Evolutionary conservation across 148 eudicot genomes (phyloP).

Genomic region (Camellia granthamiana): DNA sequence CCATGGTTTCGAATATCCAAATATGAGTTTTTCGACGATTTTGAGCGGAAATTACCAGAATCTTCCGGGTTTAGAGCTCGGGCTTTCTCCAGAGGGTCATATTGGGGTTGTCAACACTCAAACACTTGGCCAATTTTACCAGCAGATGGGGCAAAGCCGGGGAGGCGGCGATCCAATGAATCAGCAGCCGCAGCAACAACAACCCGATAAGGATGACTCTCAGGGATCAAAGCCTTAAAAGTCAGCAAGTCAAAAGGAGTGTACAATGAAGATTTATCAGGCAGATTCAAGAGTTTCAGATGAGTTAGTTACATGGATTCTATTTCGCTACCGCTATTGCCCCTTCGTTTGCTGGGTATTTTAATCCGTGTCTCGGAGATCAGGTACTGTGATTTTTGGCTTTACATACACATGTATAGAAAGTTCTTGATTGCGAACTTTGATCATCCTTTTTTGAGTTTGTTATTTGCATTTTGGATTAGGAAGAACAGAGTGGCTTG

Average conservation of each 20-base stretch:
- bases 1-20: constrained; percentile 32
- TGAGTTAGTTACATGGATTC: neutral
- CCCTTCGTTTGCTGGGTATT: neutral
- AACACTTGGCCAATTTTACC: constrained; percentile 31
- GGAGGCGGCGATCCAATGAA: constrained; percentile 9
- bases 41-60: constrained; percentile 20
- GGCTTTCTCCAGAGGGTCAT: constrained; percentile 39
- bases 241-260: neutral
- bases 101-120: constrained; percentile 24
- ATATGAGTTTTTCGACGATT: constrained; percentile 16
- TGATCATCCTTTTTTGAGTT: neutral
- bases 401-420: neutral
- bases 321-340: neutral
- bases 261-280: neutral
- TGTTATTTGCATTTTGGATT: constrained; percentile 1
- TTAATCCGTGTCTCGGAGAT: neutral
- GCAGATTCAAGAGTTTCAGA: neutral
- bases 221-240: constrained; percentile 19
- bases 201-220: constrained; percentile 24
- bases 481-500: constrained; percentile 9
- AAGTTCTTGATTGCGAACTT: neutral
- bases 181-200: constrained; percentile 25
- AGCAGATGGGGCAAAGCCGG: constrained; percentile 28
- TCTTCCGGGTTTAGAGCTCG: constrained; percentile 39
- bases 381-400: neutral